These are phyloP conservation scores for Candida ficus DNA, from an alignment of 805 yeast species.

Conservation along the genomic window DNA sequence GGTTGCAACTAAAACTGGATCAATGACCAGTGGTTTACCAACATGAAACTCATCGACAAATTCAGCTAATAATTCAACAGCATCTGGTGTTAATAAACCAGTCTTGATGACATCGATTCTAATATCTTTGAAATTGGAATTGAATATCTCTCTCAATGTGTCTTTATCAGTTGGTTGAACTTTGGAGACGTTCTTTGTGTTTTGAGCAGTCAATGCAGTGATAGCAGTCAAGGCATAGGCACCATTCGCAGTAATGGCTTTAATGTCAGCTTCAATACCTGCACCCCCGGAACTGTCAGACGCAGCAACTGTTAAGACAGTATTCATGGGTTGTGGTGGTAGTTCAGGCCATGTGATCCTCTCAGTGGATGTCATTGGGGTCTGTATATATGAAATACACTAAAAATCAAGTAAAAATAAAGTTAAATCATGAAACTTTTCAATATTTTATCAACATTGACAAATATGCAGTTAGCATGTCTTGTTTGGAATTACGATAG, in stretches of 20 bases:
- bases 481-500: too few species aligned
- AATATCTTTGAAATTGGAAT: constrained; percentile 55
- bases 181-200: constrained; percentile 43
- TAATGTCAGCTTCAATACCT: constrained; percentile 85
- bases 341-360: constrained; percentile 3
- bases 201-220: constrained; percentile 78
- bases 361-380: not conserved
- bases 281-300: constrained; percentile 90
- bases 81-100: constrained; percentile 64
- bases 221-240: constrained; percentile 77
- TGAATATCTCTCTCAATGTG: constrained; percentile 44
- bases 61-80: constrained; percentile 41
- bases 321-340: constrained; percentile 24
- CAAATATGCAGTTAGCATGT: not conserved
- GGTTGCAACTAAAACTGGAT: constrained; percentile 82
- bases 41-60: constrained; percentile 28
- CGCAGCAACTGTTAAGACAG: constrained; percentile 55
- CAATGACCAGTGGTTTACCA: constrained; percentile 49
- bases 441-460: not conserved
- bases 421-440: not conserved
- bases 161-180: constrained; percentile 38
- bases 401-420: not conserved
- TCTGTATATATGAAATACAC: too few species aligned
- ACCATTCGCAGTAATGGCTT: constrained; percentile 68
- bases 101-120: constrained; percentile 66